Conservation (phyloP, 148 eudicot genomes). For the Camellia sinensis region DNA sequence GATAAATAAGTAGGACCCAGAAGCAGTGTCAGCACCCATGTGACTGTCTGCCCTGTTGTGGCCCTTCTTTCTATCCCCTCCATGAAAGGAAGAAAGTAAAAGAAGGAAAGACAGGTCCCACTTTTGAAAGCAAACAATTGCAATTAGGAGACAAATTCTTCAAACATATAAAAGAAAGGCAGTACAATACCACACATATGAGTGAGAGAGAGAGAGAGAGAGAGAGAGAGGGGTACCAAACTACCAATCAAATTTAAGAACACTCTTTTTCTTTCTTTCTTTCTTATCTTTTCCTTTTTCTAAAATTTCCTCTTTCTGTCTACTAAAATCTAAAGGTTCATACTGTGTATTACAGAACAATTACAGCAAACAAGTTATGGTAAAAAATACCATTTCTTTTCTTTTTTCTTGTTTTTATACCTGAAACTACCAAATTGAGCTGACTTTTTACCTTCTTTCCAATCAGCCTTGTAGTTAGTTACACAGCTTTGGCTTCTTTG, state of each 20-base stretch:
- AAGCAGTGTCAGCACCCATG: constrained; percentile 25
- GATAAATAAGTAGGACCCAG: constrained; percentile 25
- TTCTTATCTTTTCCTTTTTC: background rate
- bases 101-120: background rate
- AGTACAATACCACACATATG: background rate
- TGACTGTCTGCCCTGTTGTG: constrained; percentile 24
- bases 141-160: constrained; percentile 17
- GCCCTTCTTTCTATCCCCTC: constrained; percentile 15
- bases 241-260: constrained; percentile 5
- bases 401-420: background rate
- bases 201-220: background rate
- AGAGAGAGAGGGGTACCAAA: background rate
- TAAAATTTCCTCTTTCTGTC: constrained; percentile 9
- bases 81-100: constrained; percentile 6
- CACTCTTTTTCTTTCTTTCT: constrained; percentile 1
- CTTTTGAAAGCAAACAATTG: constrained; percentile 9
- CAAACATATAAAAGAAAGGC: background rate
- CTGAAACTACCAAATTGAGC: constrained; percentile 13
- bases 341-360: constrained; percentile 11
- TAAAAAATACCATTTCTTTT: background rate
- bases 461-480: constrained; percentile 22
- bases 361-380: constrained; percentile 8
- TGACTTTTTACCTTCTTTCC: background rate
- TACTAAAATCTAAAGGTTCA: constrained; percentile 7
- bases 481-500: constrained; percentile 11